Evolutionary conservation across 441 rosid genomes (phyloP).

Genomic region (Croton laevigatus): DNA sequence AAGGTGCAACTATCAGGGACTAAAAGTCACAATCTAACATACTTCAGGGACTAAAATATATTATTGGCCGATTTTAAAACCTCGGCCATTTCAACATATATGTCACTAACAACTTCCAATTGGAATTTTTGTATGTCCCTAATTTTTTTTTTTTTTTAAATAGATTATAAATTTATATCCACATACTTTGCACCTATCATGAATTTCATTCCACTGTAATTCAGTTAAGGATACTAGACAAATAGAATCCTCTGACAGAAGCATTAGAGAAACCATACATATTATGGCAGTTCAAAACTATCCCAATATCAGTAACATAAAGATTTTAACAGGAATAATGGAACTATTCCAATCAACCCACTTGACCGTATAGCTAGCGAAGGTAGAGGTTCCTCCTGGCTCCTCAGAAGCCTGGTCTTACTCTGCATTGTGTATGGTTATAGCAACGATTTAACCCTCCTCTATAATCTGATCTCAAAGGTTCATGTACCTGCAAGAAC

Average conservation of each 20-base stretch:
- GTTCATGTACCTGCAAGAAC: too few relatives aligned
- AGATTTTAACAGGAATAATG: conserved; percentile 59
- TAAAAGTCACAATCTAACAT: too few relatives aligned
- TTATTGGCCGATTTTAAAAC: too few relatives aligned
- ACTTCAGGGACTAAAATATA: too few relatives aligned
- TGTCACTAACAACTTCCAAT: neutral
- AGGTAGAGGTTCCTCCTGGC: conserved; percentile 50
- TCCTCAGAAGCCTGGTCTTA: conserved; percentile 51
- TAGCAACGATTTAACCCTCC: conserved; percentile 76
- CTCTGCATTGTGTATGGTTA: conserved; percentile 61
- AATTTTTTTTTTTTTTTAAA: too few relatives aligned
- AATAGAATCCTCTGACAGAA: too few relatives aligned
- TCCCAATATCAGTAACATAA: conserved; percentile 68
- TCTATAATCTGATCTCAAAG: conserved; percentile 49
- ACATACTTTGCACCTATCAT: neutral
- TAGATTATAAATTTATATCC: too few relatives aligned
- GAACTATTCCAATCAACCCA: conserved; percentile 72
- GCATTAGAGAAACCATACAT: too few relatives aligned
- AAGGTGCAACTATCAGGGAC: too few relatives aligned
- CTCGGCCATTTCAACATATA: neutral
- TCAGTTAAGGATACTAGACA: too few relatives aligned
- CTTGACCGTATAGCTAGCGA: conserved; percentile 57
- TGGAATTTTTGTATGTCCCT: neutral
- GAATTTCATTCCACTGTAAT: neutral
- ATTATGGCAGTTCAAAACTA: neutral